Evolutionary conservation across 768 basidiomycete genomes (phyloP), one percentile per base, ranked within the genome.

Genomic region (Hemileccinum impolitum): DNA sequence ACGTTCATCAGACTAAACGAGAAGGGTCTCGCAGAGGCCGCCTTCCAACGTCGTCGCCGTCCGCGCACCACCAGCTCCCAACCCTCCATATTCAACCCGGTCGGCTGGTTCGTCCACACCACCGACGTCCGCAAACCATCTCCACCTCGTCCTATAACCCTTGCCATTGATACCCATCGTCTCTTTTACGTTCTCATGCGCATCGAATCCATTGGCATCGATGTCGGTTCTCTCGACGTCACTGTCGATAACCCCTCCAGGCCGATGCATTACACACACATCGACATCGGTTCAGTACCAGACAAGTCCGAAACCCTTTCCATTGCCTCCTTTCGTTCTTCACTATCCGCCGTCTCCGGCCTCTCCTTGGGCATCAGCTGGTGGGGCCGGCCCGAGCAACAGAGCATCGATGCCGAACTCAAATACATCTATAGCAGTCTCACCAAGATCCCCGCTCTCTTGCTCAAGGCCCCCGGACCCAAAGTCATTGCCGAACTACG

Each of bases 161-260:
- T 94, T 51, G 63, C 78, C 5, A 75, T 90, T 55, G 88, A 92
- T 67, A 81, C 78, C 23, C 88, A 91, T 61, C 90, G 85, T 54
- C 81, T 95, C 7, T 91, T 89, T 77, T 95, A 94, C 70, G 69
- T 90, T 52, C 77, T 95, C 50, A 85, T 94, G 69, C 85, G 90
- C 38, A 76, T 94, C 53, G 91, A 95, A 67, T 90, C 82, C 6
- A 67, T 89, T 26, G 87, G 82, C n/a, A 69, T 89, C 42, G 73
- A 82, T 47, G 78, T 91, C 45, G 92, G 91, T 47, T 79, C 85
- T 26, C 77, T 95, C 51, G 93, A 95, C 63, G 81, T 88, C 52
- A 78, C 76, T 18, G 72, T 93, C 45, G 80, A 85, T 59, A 76
- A 71, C 52, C 87, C 89, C 9, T 84, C 85, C 39, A 78, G 87